Percentiles rank a stretch among this genome's conserved stretches.
These are phyloP conservation scores for Pholiota adiposa DNA, from an alignment of 1,284 basidiomycete species.

Conservation along the genomic window DNA sequence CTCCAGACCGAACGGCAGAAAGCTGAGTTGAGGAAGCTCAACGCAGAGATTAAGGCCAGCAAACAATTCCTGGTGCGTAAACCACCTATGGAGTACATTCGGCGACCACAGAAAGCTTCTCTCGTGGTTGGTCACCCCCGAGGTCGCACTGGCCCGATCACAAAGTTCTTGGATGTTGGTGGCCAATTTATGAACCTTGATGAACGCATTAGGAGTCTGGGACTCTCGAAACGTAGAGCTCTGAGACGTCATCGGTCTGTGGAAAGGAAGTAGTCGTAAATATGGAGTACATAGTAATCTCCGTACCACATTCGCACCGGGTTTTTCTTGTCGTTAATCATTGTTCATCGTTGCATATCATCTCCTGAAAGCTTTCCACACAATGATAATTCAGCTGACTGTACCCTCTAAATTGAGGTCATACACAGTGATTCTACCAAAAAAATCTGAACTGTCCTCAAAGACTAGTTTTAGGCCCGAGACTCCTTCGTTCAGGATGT, in stretches of 20 bases:
- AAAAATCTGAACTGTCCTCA: slow-evolving; percentile 79
- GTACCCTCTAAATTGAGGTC: slow-evolving; percentile 60
- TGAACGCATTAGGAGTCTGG: slow-evolving; percentile 52
- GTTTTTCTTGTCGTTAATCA: neutral
- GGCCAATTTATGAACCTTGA: slow-evolving; percentile 64
- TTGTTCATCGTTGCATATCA: neutral
- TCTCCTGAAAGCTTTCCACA: neutral
- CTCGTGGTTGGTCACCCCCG: slow-evolving; percentile 26
- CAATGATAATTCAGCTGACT: neutral
- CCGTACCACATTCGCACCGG: neutral
- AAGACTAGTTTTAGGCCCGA: slow-evolving; percentile 66
- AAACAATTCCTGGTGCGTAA: slow-evolving; percentile 41
- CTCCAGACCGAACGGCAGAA: slow-evolving; percentile 49
- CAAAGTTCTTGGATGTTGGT: slow-evolving; percentile 70
- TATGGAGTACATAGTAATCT: slow-evolving; percentile 3
- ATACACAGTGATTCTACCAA: slow-evolving; percentile 75
- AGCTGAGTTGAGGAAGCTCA: slow-evolving; percentile 35
- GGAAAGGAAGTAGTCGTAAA: slow-evolving; percentile 13
- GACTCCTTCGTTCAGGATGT: slow-evolving; percentile 35
- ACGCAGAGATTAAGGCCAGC: slow-evolving; percentile 41
- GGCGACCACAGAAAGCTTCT: slow-evolving; percentile 37
- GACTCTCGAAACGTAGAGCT: slow-evolving; percentile 44
- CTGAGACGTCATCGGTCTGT: slow-evolving; percentile 13
- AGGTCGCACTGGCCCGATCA: slow-evolving; percentile 10
- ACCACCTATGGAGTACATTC: slow-evolving; percentile 37